Evolutionary conservation across 1,284 basidiomycete species (phyloP).

Genomic region (Wolfiporia cocos): DNA sequence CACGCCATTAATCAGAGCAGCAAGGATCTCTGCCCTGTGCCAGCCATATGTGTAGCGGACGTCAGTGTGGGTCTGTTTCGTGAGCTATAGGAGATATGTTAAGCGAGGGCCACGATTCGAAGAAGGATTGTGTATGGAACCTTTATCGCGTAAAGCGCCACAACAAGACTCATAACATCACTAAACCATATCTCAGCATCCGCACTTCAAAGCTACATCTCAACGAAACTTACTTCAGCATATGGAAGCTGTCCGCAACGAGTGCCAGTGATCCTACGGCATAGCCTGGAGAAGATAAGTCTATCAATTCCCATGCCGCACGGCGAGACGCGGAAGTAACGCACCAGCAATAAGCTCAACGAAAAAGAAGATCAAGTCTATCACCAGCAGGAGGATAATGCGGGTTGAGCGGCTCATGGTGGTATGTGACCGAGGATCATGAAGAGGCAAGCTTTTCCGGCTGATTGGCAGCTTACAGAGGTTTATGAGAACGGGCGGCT

Average conservation of each 20-base stretch:
- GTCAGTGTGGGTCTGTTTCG: constrained; percentile 45
- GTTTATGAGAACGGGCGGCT: too few relatives aligned
- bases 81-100: constrained; percentile 37
- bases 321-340: constrained; percentile 18
- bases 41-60: constrained; percentile 88
- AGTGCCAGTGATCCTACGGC: constrained; percentile 92
- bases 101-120: constrained; percentile 2
- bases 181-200: constrained; percentile 32
- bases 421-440: neutral
- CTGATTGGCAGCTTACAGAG: too few relatives aligned
- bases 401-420: constrained; percentile 65
- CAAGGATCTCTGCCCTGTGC: constrained; percentile 98
- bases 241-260: constrained; percentile 97
- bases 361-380: constrained; percentile 91
- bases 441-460: too few relatives aligned
- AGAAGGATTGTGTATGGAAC: constrained; percentile 32
- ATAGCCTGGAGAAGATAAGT: constrained; percentile 63
- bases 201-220: constrained; percentile 1
- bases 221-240: constrained; percentile 74
- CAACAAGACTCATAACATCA: constrained; percentile 91
- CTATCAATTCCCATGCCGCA: neutral
- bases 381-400: constrained; percentile 77
- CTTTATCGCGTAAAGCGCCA: constrained; percentile 96
- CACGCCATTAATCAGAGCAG: constrained; percentile 93
- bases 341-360: constrained; percentile 82